A percentile compares a stretch with the other conserved stretches of the same genome.
Evolutionary conservation across 2,329 filamentous ascomycete genomes (phyloP).

Genomic region (Boeremia lycopersici): DNA sequence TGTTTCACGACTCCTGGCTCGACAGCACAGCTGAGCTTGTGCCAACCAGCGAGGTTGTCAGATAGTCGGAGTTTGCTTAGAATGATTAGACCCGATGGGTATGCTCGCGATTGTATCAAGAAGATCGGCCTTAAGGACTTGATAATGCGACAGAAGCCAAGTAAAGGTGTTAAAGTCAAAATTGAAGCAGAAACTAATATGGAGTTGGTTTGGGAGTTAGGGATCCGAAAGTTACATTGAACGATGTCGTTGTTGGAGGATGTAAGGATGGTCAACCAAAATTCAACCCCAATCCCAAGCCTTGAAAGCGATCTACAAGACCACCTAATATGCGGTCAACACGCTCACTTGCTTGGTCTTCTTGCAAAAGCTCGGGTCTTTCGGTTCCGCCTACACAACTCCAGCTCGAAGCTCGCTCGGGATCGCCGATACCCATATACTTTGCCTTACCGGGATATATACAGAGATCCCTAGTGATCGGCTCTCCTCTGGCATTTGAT

Average conservation of each 20-base stretch:
- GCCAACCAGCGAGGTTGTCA: background rate
- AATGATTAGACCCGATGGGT: too few relatives aligned
- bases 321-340: conserved; percentile 24
- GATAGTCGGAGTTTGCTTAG: background rate
- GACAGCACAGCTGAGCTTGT: background rate
- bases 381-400: conserved; percentile 31
- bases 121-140: too few relatives aligned
- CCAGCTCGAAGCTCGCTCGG: conserved; percentile 29
- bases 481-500: conserved; percentile 20
- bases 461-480: conserved; percentile 29
- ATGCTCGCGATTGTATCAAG: too few relatives aligned
- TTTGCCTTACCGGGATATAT: conserved; percentile 26
- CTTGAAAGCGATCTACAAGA: conserved; percentile 26
- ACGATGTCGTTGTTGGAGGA: background rate
- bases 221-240: background rate
- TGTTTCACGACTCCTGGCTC: conserved; percentile 9
- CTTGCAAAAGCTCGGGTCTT: conserved; percentile 9
- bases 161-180: too few relatives aligned
- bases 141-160: too few relatives aligned
- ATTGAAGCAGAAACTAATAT: background rate
- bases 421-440: conserved; percentile 24
- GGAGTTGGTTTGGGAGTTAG: background rate
- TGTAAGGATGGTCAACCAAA: conserved; percentile 16
- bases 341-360: conserved; percentile 11
- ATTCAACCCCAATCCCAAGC: conserved; percentile 26